A percentile compares a stretch with the other conserved stretches of the same genome.
Evolutionary conservation across 2,329 filamentous ascomycete species (phyloP).

Genomic region (Sporothrix curviconia): DNA sequence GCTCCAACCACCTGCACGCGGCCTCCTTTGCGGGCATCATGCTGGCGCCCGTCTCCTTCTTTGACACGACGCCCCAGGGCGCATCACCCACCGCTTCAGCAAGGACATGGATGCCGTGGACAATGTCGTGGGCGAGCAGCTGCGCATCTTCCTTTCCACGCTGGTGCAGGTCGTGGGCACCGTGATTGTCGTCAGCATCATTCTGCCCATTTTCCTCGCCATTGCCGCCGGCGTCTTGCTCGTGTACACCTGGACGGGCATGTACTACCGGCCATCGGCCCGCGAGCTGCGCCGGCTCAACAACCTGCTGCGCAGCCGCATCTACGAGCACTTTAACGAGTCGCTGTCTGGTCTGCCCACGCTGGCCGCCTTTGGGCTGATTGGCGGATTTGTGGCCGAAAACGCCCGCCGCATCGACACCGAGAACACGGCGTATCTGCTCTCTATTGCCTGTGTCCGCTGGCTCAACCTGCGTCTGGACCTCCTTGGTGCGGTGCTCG

Average conservation of each 20-base stretch:
- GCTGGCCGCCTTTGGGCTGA: constrained; percentile 90
- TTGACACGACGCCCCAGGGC: constrained; percentile 93
- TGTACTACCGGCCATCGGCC: constrained; percentile 83
- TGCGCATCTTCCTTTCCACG: constrained; percentile 64
- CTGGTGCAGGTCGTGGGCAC: constrained; percentile 69
- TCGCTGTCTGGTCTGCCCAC: constrained; percentile 91
- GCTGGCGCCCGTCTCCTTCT: constrained; percentile 91
- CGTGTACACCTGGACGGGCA: constrained; percentile 75
- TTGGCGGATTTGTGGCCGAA: constrained; percentile 84
- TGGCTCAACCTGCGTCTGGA: constrained; percentile 94
- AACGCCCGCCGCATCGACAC: constrained; percentile 83
- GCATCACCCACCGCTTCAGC: constrained; percentile 96
- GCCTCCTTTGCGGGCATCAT: constrained; percentile 30
- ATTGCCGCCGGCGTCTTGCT: constrained; percentile 77
- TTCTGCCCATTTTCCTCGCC: constrained; percentile 85
- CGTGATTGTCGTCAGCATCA: constrained; percentile 73
- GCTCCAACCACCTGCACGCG: constrained; percentile 40
- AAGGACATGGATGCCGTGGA: constrained; percentile 94
- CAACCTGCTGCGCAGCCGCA: constrained; percentile 83
- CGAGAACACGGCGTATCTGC: constrained; percentile 82
- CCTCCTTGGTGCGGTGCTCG: constrained; percentile 78
- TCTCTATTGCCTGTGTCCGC: constrained; percentile 90
- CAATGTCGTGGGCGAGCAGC: constrained; percentile 87
- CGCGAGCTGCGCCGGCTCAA: constrained; percentile 90
- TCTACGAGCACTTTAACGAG: constrained; percentile 97